Conservation (phyloP, 805 yeast species). For the Soucietia sequanensis region DNA sequence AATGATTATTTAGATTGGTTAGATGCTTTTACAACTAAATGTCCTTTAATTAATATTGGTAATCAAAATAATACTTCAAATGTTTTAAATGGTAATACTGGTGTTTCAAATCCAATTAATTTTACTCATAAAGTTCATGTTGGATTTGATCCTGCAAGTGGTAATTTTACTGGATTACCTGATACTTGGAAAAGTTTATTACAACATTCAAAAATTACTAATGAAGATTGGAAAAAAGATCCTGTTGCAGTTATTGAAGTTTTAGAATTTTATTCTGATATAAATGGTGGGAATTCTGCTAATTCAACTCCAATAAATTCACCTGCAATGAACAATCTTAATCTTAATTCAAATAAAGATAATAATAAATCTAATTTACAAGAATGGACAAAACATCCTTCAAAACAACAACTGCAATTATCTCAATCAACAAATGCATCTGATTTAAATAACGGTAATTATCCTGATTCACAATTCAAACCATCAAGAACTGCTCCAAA, state of each 20-base stretch:
- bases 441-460: no score
- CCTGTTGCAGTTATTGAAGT: constrained; percentile 66
- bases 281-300: constrained; percentile 40
- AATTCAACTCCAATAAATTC: constrained; percentile 27
- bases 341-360: constrained; percentile 15
- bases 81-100: constrained; percentile 29
- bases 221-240: constrained; percentile 61
- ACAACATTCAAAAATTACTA: constrained; percentile 58
- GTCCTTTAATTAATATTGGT: constrained; percentile 55
- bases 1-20: constrained; percentile 86
- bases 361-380: no score
- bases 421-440: constrained; percentile 9
- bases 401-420: constrained; percentile 7
- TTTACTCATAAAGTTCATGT: constrained; percentile 93
- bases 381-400: constrained; percentile 40
- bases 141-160: constrained; percentile 77
- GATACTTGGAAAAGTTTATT: constrained; percentile 56
- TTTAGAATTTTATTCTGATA: constrained; percentile 52
- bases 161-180: constrained; percentile 55
- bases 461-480: constrained; percentile 22
- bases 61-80: constrained; percentile 16
- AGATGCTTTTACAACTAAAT: constrained; percentile 78
- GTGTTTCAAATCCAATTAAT: constrained; percentile 88
- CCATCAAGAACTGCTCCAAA: constrained; percentile 44
- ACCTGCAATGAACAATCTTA: constrained; percentile 14